Evolutionary conservation across 2,329 filamentous ascomycete genomes (phyloP).

Genomic region (Claviceps cyperi): DNA sequence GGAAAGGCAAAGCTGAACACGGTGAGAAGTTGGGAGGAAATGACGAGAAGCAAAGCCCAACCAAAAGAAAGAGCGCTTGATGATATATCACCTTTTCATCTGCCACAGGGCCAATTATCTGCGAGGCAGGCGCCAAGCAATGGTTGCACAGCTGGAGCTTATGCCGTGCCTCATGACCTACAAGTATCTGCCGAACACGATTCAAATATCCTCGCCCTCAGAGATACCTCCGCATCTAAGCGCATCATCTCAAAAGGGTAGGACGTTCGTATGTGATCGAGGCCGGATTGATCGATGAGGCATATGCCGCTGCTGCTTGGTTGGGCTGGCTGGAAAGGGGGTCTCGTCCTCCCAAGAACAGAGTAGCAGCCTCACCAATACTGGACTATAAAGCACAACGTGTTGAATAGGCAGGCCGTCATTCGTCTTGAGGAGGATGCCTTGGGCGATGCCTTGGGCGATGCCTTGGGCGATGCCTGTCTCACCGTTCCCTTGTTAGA

Average conservation of each 20-base stretch:
- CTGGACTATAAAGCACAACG: neutral
- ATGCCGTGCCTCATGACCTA: neutral
- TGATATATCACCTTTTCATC: neutral
- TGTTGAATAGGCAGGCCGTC: neutral
- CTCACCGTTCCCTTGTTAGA: neutral
- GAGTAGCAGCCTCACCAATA: neutral
- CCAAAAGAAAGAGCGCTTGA: neutral
- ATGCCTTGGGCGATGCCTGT: neutral
- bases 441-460: neutral
- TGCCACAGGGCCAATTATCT: neutral
- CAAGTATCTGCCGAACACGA: neutral
- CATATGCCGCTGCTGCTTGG: neutral
- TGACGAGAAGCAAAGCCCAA: neutral
- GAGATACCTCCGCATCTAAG: neutral
- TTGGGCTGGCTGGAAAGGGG: neutral
- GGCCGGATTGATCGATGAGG: neutral
- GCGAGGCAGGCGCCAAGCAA: neutral
- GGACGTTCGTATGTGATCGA: slow-evolving; percentile 1
- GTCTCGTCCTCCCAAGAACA: neutral
- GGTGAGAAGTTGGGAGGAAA: neutral
- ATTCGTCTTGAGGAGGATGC: neutral
- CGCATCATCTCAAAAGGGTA: neutral
- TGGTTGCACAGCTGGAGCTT: slow-evolving; percentile 1
- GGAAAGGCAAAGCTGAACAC: neutral
- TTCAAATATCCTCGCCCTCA: neutral